These are phyloP conservation scores for Helichrysum umbraculigerum DNA, from an alignment of 129 eudicot genomes.

Conservation along the genomic window DNA sequence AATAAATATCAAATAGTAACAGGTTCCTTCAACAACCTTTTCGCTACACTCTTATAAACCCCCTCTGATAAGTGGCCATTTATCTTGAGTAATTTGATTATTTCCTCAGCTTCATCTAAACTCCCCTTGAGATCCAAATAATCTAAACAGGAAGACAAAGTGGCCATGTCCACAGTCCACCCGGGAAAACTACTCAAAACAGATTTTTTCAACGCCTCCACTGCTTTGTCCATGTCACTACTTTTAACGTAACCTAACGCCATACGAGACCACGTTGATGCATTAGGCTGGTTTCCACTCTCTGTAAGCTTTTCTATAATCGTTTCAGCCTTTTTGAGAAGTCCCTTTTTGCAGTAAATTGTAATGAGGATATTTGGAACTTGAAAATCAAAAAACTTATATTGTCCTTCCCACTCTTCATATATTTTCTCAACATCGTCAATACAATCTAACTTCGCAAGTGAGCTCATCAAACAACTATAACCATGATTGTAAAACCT, in stretches of 20 bases:
- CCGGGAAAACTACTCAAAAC: slow-evolving; percentile 32
- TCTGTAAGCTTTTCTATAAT: slow-evolving; percentile 29
- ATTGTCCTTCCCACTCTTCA: slow-evolving; percentile 44
- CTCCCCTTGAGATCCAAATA: slow-evolving; percentile 41
- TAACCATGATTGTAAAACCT: slow-evolving; percentile 40
- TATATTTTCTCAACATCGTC: slow-evolving; percentile 48
- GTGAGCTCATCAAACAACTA: slow-evolving; percentile 46
- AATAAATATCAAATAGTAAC: slow-evolving; percentile 1
- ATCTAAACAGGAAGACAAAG: slow-evolving; percentile 41
- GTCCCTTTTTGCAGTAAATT: slow-evolving; percentile 55
- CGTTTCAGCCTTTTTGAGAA: slow-evolving; percentile 45
- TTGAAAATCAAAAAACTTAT: slow-evolving; percentile 32
- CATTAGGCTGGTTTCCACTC: slow-evolving; percentile 42
- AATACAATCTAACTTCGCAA: slow-evolving; percentile 50
- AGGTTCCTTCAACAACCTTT: slow-evolving; percentile 18
- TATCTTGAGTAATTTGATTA: slow-evolving; percentile 33
- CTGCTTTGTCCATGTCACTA: slow-evolving; percentile 49
- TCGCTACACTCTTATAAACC: slow-evolving; percentile 28
- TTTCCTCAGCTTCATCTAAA: slow-evolving; percentile 29
- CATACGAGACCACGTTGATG: slow-evolving; percentile 53
- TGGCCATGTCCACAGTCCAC: slow-evolving; percentile 31
- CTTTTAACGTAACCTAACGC: slow-evolving; percentile 45
- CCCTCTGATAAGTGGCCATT: slow-evolving; percentile 31
- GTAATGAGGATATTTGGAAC: slow-evolving; percentile 47
- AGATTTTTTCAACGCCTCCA: slow-evolving; percentile 43